A percentile compares a stretch with the other conserved stretches of the same genome.
Evolutionary conservation across 345 rosid genomes (phyloP).

Genomic region (Populus davidiana): DNA sequence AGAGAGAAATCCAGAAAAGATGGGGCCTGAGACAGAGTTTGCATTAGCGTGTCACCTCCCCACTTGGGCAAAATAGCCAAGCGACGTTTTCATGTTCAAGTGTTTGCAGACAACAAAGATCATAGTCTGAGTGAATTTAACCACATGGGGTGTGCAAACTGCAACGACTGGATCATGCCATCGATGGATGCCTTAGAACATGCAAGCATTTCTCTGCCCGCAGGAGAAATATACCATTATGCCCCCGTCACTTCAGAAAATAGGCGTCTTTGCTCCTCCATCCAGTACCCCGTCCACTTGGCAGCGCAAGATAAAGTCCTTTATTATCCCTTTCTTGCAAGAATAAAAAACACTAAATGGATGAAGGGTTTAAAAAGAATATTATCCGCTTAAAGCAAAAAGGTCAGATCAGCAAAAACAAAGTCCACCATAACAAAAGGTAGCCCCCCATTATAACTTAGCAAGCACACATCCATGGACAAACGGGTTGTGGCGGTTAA

Average conservation of each 20-base stretch:
- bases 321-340: constrained; percentile 7
- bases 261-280: constrained; percentile 7
- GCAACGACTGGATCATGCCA: constrained; percentile 28
- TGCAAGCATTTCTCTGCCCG: constrained; percentile 20
- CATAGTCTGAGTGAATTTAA: constrained; percentile 24
- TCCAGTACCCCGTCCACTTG: constrained; percentile 18
- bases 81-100: constrained; percentile 21
- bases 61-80: constrained; percentile 21
- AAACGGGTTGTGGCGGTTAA: constrained; percentile 23
- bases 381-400: constrained; percentile 17
- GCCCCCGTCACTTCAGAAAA: constrained; percentile 29
- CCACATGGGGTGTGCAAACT: constrained; percentile 38
- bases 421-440: constrained; percentile 2
- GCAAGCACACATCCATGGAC: constrained; percentile 22
- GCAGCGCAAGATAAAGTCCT: constrained; percentile 24
- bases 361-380: constrained; percentile 6
- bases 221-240: background rate
- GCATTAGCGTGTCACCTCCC: constrained; percentile 29
- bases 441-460: constrained; percentile 1
- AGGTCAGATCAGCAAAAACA: background rate
- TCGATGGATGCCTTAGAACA: constrained; percentile 34
- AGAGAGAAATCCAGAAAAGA: constrained; percentile 8
- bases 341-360: background rate
- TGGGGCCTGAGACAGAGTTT: constrained; percentile 39
- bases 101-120: constrained; percentile 17